phyloP scores from a whole-genome alignment of 495 filamentous ascomycete genomes.

The Acidiella bohemica region DNA sequence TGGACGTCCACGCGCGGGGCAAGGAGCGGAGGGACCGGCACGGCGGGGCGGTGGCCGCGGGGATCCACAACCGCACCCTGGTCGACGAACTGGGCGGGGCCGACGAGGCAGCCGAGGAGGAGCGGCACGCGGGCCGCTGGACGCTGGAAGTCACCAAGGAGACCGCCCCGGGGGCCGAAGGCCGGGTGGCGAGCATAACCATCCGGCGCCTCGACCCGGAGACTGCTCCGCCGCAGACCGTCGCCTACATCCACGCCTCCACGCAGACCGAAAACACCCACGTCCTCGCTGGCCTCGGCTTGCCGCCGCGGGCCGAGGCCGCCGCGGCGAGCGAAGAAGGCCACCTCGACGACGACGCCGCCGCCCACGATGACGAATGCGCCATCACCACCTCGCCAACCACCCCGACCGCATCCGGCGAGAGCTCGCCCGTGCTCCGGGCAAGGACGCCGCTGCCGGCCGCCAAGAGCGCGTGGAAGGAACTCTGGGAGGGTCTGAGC shows the following conservation, averaged over 20 bases:
- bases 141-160: no score
- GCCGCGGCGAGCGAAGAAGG: background rate
- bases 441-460: background rate
- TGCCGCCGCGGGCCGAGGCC: no score
- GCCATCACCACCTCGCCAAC: slow-evolving; percentile 8
- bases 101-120: background rate
- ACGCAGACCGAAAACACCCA: slow-evolving; percentile 3
- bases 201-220: background rate
- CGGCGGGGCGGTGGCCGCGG: no score
- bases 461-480: slow-evolving; percentile 19
- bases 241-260: no score
- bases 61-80: no score
- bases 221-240: no score
- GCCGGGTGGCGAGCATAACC: slow-evolving; percentile 7
- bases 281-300: no score
- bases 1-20: slow-evolving; percentile 9
- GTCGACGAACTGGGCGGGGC: no score
- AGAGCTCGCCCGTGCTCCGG: slow-evolving; percentile 1
- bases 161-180: no score
- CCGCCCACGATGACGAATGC: slow-evolving; percentile 4
- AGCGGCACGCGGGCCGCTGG: no score
- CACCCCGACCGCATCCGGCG: background rate
- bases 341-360: background rate
- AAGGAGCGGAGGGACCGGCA: slow-evolving; percentile 2
- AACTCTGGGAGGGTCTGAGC: slow-evolving; percentile 18